Percentiles rank a stretch among this genome's conserved stretches.
Evolutionary conservation across 257 asterid species (phyloP).

Genomic region (Schizonepeta tenuifolia): DNA sequence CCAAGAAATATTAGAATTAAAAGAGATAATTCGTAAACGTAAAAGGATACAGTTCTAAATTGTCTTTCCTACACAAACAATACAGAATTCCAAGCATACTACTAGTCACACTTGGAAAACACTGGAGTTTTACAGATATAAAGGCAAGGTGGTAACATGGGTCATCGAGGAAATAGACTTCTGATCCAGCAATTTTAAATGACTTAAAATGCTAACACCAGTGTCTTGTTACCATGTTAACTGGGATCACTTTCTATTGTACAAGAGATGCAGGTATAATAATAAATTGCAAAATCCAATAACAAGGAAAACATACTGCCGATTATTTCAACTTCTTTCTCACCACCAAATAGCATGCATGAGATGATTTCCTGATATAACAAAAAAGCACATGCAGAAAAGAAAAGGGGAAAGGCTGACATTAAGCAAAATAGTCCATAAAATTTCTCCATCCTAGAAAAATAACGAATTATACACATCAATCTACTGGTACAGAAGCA

Average conservation of each 20-base stretch:
- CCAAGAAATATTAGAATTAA: neutral
- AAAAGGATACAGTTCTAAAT: neutral
- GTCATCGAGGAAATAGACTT: neutral
- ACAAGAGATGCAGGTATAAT: conserved; percentile 5
- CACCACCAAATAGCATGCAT: neutral
- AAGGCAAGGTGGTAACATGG: neutral
- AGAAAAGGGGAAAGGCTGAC: neutral
- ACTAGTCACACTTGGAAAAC: neutral
- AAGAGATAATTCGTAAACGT: neutral
- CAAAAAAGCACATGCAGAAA: neutral
- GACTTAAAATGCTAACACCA: neutral
- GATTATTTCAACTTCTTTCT: neutral
- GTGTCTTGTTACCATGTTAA: neutral
- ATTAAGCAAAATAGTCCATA: neutral
- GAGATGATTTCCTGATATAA: conserved; percentile 3
- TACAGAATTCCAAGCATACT: neutral
- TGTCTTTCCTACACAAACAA: too few relatives aligned
- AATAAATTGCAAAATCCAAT: neutral
- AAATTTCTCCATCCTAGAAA: conserved; percentile 16
- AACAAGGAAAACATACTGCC: neutral
- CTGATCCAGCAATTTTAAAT: neutral
- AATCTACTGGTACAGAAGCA: neutral
- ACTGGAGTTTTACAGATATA: neutral
- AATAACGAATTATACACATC: neutral
- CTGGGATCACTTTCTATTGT: neutral